Conservation (phyloP, 2,329 filamentous ascomycete species). For the Arthroderma sp. region DNA sequence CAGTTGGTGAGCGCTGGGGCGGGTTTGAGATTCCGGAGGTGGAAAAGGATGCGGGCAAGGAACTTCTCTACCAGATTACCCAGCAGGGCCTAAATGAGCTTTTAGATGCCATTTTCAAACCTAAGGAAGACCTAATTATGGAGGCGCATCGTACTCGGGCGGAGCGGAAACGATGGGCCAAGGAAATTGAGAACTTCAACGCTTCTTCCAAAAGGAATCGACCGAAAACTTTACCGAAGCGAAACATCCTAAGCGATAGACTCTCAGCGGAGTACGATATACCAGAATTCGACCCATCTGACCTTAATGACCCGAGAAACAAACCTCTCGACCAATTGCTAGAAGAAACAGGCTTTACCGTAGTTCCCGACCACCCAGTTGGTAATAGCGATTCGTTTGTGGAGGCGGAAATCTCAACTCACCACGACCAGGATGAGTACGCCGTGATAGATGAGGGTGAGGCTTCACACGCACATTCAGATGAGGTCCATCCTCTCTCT, state of each 20-base stretch:
- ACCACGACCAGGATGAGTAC: neutral
- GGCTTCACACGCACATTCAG: neutral
- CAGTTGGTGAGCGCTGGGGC: constrained; percentile 56
- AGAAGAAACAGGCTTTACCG: constrained; percentile 27
- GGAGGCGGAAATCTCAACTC: neutral
- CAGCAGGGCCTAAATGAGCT: constrained; percentile 91
- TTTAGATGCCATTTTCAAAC: constrained; percentile 71
- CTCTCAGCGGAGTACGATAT: constrained; percentile 13
- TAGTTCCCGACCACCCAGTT: constrained; percentile 12
- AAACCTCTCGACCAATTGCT: constrained; percentile 32
- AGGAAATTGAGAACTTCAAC: constrained; percentile 27
- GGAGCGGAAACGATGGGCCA: constrained; percentile 43
- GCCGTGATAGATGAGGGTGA: too few species aligned
- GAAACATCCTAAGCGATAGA: neutral
- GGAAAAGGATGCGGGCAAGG: constrained; percentile 70
- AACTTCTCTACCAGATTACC: constrained; percentile 81
- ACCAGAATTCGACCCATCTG: neutral
- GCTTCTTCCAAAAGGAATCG: neutral
- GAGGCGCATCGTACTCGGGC: constrained; percentile 50
- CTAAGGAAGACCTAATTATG: constrained; percentile 63
- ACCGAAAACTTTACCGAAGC: neutral
- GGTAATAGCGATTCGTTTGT: too few species aligned
- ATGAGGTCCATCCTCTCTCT: constrained; percentile 6
- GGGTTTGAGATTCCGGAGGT: constrained; percentile 66
- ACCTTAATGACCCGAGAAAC: constrained; percentile 10